A percentile compares a stretch with the other conserved stretches of the same genome.
phyloP scores from a whole-genome alignment of 2,329 filamentous ascomycete species.

The Aspergillus fructus region DNA sequence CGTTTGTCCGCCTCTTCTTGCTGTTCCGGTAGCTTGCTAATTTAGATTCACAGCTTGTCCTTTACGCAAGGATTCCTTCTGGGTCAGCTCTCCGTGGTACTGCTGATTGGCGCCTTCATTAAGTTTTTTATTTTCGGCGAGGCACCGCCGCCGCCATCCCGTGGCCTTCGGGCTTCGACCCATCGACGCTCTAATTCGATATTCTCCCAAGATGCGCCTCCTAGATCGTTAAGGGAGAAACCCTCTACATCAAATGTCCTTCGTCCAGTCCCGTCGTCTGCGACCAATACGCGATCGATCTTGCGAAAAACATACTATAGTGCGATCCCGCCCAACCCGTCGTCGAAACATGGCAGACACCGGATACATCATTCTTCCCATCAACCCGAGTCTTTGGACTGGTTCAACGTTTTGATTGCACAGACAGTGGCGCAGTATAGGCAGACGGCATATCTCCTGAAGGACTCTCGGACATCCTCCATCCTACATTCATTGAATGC shows the following conservation, averaged over 20 bases:
- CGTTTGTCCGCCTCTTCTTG: conserved; percentile 31
- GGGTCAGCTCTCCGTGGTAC: conserved; percentile 86
- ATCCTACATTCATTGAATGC: conserved; percentile 83
- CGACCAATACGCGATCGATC: conserved; percentile 78
- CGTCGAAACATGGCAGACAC: conserved; percentile 43
- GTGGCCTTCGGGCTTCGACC: conserved; percentile 73
- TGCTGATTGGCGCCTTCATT: conserved; percentile 92
- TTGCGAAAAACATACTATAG: conserved; percentile 98
- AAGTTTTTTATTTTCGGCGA: conserved; percentile 99
- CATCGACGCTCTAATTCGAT: conserved; percentile 74
- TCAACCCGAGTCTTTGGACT: conserved; percentile 93
- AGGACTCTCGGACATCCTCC: conserved; percentile 52
- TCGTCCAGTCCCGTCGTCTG: conserved; percentile 70
- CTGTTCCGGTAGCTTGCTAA: conserved; percentile 5
- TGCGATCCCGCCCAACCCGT: conserved; percentile 41
- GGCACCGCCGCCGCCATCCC: conserved; percentile 77
- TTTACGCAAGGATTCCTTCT: conserved; percentile 93
- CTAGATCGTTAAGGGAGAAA: conserved; percentile 46
- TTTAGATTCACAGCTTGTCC: conserved; percentile 60
- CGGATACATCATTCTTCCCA: conserved; percentile 65
- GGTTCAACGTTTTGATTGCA: conserved; percentile 97
- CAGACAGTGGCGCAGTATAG: conserved; percentile 96
- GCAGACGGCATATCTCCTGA: conserved; percentile 86
- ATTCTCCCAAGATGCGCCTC: conserved; percentile 44
- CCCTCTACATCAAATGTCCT: conserved; percentile 66